Percentiles rank a stretch among this genome's conserved stretches.
phyloP scores from a whole-genome alignment of 2,329 filamentous ascomycete species.

The Sporothrix variecibatus region DNA sequence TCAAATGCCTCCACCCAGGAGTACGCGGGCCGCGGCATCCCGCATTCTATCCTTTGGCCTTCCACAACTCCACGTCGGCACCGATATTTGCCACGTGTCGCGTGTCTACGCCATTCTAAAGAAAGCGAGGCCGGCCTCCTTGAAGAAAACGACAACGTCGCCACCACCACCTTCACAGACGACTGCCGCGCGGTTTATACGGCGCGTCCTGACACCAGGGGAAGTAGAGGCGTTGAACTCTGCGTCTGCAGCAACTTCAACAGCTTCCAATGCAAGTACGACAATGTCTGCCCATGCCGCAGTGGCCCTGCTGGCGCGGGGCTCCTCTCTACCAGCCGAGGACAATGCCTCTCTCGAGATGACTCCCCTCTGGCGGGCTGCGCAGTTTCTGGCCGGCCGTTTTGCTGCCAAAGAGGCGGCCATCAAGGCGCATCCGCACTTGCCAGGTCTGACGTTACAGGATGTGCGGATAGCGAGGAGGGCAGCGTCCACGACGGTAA shows the following conservation, averaged over 20 bases:
- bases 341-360: background rate
- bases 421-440: constrained; percentile 69
- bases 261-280: no score
- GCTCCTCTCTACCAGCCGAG: background rate
- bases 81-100: constrained; percentile 72
- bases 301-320: constrained; percentile 24
- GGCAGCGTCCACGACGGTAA: background rate
- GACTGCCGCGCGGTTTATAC: constrained; percentile 48
- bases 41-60: constrained; percentile 55
- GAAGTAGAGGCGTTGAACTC: constrained; percentile 36
- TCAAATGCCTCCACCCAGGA: constrained; percentile 14
- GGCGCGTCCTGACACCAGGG: constrained; percentile 49
- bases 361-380: constrained; percentile 40
- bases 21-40: background rate
- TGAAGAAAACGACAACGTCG: background rate
- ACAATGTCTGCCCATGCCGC: background rate
- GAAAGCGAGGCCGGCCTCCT: background rate
- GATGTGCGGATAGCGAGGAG: constrained; percentile 52
- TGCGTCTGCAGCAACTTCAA: background rate
- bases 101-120: constrained; percentile 63
- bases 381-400: constrained; percentile 50
- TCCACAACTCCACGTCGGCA: constrained; percentile 67
- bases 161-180: constrained; percentile 34
- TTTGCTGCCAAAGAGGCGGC: constrained; percentile 74
- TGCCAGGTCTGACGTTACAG: constrained; percentile 58